Percentiles rank a stretch among this genome's conserved stretches.
Conservation (phyloP, 352 stramenopile genomes). For the Globisporangium spinosum region DNA sequence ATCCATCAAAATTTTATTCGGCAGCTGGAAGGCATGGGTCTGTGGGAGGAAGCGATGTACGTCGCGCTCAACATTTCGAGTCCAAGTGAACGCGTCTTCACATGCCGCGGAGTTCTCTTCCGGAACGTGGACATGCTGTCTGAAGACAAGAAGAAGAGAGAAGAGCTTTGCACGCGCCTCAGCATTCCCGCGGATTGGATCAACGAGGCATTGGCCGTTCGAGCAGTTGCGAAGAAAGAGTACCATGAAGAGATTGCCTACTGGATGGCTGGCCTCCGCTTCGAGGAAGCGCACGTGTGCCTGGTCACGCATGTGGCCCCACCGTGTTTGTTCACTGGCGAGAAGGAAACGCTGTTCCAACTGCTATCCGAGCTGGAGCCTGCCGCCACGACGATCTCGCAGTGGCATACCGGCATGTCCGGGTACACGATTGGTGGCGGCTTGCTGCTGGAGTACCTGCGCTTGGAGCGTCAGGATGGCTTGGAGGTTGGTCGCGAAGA, state of each 20-base stretch:
- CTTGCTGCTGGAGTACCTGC: constrained; percentile 66
- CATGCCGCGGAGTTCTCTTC: constrained; percentile 58
- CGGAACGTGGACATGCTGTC: constrained; percentile 59
- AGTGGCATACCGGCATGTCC: constrained; percentile 55
- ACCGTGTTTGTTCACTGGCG: constrained; percentile 55
- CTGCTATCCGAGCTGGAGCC: constrained; percentile 58
- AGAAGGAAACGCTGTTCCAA: constrained; percentile 53
- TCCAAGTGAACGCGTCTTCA: constrained; percentile 44
- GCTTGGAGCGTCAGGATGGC: constrained; percentile 56
- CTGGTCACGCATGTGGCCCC: constrained; percentile 58
- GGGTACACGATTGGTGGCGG: constrained; percentile 53
- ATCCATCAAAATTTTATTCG: constrained; percentile 81
- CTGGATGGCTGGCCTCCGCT: constrained; percentile 61
- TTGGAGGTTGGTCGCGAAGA: constrained; percentile 50
- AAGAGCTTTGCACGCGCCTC: constrained; percentile 49
- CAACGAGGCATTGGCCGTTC: constrained; percentile 62
- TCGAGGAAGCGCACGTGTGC: constrained; percentile 58
- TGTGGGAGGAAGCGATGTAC: constrained; percentile 76
- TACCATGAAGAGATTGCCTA: constrained; percentile 67
- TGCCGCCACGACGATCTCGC: constrained; percentile 43
- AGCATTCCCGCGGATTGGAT: constrained; percentile 60
- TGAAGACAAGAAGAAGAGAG: constrained; percentile 31
- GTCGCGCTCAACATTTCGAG: constrained; percentile 76
- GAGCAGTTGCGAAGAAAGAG: constrained; percentile 39
- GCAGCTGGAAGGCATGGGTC: constrained; percentile 56